Evolutionary conservation across 2,329 filamentous ascomycete genomes (phyloP), one percentile per base, ranked within the genome.

Genomic region (Ophiostoma quercus): DNA sequence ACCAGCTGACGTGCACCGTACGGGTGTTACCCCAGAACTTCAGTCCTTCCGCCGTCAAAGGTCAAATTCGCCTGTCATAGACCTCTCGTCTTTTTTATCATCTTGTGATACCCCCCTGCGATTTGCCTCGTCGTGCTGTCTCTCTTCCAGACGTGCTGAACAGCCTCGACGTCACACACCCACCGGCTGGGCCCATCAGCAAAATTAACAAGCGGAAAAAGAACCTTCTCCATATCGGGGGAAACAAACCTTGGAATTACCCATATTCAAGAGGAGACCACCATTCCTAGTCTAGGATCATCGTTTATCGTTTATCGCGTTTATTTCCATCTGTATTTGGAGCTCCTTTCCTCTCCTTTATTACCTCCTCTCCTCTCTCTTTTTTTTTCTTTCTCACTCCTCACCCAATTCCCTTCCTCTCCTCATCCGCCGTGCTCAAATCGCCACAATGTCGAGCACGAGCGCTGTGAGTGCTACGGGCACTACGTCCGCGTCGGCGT

Each of bases 361-460:
- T 19, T 51, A 51, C 47, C 4, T 57, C 22, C 11, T 57, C 54
- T 60, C 29, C 9, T 14, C 60, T 63, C 6, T 19, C 62, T 25
- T 65, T 34, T 22, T 22, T 22, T n/a, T 25, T 6, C 60, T 65
- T 19, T 14, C 32, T 22, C 29, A 11, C 34, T 37, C 34, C 25
- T 63, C 66, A 16, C 62, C 37, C 54, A 67, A 41, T 62, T 14
- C 5, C 39, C n/a, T n/a, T 37, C n/a, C 54, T 47, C 19, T 29
- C 41, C 19, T 65, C 16, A 51, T 22, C 19, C 34, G 63, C 68
- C 12, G 39, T 39, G 9, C 34, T 57, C 51, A 22, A 34, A 32
- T 16, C 67, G 11, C 32, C 69, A 70, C 47, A 22, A 72, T 72
- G 71, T 66, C 71, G 34, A 72, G 68, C 70, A 68, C 71, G 32